A percentile compares a stretch with the other conserved stretches of the same genome.
phyloP scores from a whole-genome alignment of 2,329 filamentous ascomycete genomes.

The Cladosporium oxysporum region DNA sequence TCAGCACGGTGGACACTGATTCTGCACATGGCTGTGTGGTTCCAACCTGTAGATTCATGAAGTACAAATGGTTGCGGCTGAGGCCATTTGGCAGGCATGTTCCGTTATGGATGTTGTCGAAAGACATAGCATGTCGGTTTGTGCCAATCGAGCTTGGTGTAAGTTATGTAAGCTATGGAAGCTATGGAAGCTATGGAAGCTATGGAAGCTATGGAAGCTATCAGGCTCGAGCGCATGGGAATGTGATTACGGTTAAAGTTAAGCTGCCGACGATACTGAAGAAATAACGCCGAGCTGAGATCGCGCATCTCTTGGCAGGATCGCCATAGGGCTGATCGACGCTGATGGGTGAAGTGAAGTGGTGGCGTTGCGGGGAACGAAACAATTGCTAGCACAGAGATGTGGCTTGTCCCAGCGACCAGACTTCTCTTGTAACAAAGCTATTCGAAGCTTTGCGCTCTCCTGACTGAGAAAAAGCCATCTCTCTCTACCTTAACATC shows the following conservation, averaged over 20 bases:
- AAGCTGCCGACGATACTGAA: neutral
- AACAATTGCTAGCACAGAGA: too few relatives aligned
- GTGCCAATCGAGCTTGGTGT: neutral
- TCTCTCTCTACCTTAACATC: neutral
- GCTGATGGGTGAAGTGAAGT: neutral
- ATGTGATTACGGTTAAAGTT: neutral
- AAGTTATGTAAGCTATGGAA: neutral
- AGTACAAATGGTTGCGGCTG: neutral
- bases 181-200: too few relatives aligned
- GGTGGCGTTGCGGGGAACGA: neutral
- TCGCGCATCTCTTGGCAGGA: neutral
- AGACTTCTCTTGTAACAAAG: neutral
- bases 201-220: neutral
- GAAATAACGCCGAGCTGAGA: neutral
- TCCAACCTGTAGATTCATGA: neutral
- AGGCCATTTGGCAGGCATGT: neutral
- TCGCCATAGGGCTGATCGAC: neutral
- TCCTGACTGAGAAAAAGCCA: neutral
- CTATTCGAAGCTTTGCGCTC: neutral
- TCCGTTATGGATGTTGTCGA: neutral
- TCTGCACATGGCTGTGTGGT: neutral
- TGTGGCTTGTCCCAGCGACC: too few relatives aligned
- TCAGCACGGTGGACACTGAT: neutral
- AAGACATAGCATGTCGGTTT: neutral
- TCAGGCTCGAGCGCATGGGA: neutral